Evolutionary conservation across 805 yeast genomes (phyloP), one percentile per base, ranked within the genome.

Genomic region (Barnettozyma vustinii): DNA sequence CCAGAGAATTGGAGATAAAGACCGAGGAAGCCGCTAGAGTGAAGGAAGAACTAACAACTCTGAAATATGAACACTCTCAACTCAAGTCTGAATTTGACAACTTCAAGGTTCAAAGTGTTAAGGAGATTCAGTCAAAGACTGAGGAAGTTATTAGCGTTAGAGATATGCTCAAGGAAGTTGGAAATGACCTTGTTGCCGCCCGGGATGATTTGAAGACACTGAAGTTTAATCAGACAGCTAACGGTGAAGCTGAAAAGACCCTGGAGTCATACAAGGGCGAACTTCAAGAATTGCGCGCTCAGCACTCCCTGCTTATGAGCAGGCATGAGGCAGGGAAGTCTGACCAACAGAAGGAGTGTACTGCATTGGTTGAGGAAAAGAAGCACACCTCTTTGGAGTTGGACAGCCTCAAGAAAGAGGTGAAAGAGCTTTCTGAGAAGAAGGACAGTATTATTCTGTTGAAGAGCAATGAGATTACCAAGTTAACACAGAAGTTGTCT

Each of bases 111-210:
- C 47, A 66, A 4, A 52, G 56, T 9, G 45, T 41, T 1, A 10
- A 33, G 3, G 64, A 66, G 8, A 49, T 80, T n/a, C 66, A 63
- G 32, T 42, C 59, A 9, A 80, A 81, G 51, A 50, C 60, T 12
- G 86, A 80, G 47, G 96, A 90, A 58, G 68, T 89, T 16, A 89
- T 81, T 42, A 75, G 72, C 46, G 71, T 86, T 45, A 78, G 82
- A 58, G 97, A 89, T 50, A 87, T 84, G 87, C 63, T 91, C 47
- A 76, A 76, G 53, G 81, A 78, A 49, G 74, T 90, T 25, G 97
- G 97, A 1, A 79, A 86, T 58, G 95, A 88, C 44, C 70, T 90
- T 8, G 95, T 90, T 1, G 75, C 77, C 5, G 79, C 89, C 0
- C 80, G 77, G 54, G 88, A 84, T 42, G 68, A 78, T 47, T 45